Evolutionary conservation across 768 basidiomycete species (phyloP).

Genomic region (Trametes coccinea): DNA sequence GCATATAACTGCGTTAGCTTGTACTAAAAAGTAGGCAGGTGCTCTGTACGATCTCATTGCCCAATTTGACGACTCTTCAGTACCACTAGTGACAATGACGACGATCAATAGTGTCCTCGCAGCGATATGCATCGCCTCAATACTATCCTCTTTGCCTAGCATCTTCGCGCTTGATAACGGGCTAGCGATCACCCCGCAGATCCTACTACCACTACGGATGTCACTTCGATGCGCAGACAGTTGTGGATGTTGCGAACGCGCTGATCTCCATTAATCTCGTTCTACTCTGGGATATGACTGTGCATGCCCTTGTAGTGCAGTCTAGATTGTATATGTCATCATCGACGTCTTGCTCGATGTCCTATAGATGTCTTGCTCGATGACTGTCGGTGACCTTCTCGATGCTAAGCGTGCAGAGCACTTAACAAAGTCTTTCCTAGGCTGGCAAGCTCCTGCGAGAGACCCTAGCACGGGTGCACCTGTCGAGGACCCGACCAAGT

Average conservation of each 20-base stretch:
- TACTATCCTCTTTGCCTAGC: not conserved
- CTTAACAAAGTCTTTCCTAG: slow-evolving; percentile 6
- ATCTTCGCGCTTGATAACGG: slow-evolving; percentile 31
- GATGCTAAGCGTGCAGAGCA: not conserved
- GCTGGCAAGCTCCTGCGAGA: slow-evolving; percentile 36
- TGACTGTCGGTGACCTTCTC: slow-evolving; percentile 30
- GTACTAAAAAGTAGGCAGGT: too few species aligned
- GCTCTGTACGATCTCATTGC: too few species aligned
- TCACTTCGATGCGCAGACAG: slow-evolving; percentile 36
- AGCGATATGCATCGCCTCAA: too few species aligned
- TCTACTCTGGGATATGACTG: too few species aligned
- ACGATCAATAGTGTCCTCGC: too few species aligned
- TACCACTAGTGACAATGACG: too few species aligned
- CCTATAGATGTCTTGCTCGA: slow-evolving; percentile 36
- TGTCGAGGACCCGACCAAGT: slow-evolving; percentile 33
- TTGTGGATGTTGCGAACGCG: slow-evolving; percentile 36
- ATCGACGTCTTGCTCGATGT: not conserved
- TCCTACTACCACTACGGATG: slow-evolving; percentile 43
- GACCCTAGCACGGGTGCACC: slow-evolving; percentile 34
- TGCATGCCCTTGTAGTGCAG: too few species aligned
- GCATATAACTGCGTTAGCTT: too few species aligned
- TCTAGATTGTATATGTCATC: too few species aligned
- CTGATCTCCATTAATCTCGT: slow-evolving; percentile 7
- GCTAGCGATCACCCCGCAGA: slow-evolving; percentile 36
- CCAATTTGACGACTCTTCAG: too few species aligned